phyloP scores from a whole-genome alignment of 108 stramenopile genomes.

The Cyclotella kingstonii region DNA sequence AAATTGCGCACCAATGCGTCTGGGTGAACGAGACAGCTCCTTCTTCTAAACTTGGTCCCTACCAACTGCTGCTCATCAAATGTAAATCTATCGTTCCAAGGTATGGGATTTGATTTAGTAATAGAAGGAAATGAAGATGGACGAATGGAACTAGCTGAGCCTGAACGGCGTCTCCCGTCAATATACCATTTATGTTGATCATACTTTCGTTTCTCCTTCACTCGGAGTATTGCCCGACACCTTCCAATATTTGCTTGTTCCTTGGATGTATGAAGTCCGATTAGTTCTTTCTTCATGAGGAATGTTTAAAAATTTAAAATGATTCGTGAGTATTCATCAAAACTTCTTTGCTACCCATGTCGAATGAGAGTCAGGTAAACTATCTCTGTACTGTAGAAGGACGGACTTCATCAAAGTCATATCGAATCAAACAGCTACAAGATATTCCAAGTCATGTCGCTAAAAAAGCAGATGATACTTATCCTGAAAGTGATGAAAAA shows the following conservation, averaged over 20 bases:
- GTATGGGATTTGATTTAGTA: not conserved
- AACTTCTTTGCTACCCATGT: no score
- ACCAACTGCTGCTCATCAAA: not conserved
- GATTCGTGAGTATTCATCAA: no score
- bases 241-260: not conserved
- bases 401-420: slow-evolving; percentile 12
- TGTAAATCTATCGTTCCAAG: slow-evolving; percentile 7
- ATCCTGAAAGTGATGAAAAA: slow-evolving; percentile 9
- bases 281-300: not conserved
- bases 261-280: not conserved
- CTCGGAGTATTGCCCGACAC: not conserved
- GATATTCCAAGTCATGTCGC: not conserved
- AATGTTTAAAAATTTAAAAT: no score
- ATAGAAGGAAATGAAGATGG: not conserved
- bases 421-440: slow-evolving; percentile 8
- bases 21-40: no score
- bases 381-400: slow-evolving; percentile 12
- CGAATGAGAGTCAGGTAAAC: no score
- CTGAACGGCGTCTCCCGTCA: not conserved
- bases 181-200: not conserved
- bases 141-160: not conserved
- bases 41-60: no score
- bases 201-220: not conserved
- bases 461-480: slow-evolving; percentile 6
- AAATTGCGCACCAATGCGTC: no score